Conservation (phyloP, 1,284 basidiomycete species). For the Cryptococcus maquisensis region DNA sequence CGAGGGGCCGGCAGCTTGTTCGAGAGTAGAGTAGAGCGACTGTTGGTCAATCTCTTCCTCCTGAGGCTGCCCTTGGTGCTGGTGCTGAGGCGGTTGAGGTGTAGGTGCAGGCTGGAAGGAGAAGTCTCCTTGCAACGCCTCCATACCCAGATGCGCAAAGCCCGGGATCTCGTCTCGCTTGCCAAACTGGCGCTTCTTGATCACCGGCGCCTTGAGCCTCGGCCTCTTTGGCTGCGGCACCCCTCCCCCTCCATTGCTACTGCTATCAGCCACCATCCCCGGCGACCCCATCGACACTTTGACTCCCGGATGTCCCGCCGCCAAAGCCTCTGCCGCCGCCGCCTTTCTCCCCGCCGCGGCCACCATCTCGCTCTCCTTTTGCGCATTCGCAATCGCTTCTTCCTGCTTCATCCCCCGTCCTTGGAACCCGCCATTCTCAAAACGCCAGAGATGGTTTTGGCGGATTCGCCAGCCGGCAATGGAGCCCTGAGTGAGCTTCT, state of each 20-base stretch:
- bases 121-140: not conserved
- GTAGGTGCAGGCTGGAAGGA: not conserved
- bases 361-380: conserved; percentile 39
- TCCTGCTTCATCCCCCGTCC: conserved; percentile 48
- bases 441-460: conserved; percentile 46
- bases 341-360: conserved; percentile 42
- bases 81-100: not conserved
- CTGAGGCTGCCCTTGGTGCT: conserved; percentile 1
- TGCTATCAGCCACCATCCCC: conserved; percentile 8
- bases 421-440: conserved; percentile 46
- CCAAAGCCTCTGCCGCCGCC: conserved; percentile 42
- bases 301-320: conserved; percentile 43
- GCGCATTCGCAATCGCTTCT: conserved; percentile 39
- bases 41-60: not conserved
- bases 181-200: not conserved
- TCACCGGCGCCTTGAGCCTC: conserved; percentile 1
- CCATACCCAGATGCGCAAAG: not conserved
- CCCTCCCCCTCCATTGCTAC: conserved; percentile 13
- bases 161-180: not conserved
- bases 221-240: conserved; percentile 15
- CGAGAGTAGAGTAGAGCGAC: conserved; percentile 6
- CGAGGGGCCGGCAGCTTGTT: conserved; percentile 12
- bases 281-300: conserved; percentile 38
- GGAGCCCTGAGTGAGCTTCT: conserved; percentile 45
- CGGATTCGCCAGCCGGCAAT: conserved; percentile 46